Evolutionary conservation across 345 rosid genomes (phyloP).

Genomic region (Hibiscus trionum): DNA sequence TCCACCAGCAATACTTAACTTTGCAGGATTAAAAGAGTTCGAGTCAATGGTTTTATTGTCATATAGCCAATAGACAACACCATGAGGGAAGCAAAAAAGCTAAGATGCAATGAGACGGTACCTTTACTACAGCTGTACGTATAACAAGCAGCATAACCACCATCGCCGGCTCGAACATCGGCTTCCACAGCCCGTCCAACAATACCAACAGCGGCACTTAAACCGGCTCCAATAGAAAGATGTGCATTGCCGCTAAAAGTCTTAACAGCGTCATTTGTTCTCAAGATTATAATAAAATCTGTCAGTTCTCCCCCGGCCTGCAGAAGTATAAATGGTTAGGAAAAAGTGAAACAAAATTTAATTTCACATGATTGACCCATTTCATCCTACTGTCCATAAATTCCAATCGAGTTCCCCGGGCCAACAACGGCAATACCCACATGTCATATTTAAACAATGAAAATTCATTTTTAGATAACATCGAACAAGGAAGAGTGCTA

Average conservation of each 20-base stretch:
- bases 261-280: slow-evolving; percentile 73
- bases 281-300: slow-evolving; percentile 76
- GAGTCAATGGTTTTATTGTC: neutral
- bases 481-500: too few species aligned
- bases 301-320: slow-evolving; percentile 98
- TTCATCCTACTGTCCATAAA: neutral
- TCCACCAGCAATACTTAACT: neutral
- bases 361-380: neutral
- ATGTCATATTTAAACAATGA: neutral
- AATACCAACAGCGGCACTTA: slow-evolving; percentile 81
- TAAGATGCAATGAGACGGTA: slow-evolving; percentile 16
- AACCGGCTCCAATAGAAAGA: slow-evolving; percentile 79
- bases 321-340: slow-evolving; percentile 10
- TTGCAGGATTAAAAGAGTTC: neutral
- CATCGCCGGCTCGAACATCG: slow-evolving; percentile 81
- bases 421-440: neutral
- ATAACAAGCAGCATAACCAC: slow-evolving; percentile 93
- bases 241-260: slow-evolving; percentile 84
- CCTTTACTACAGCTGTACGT: slow-evolving; percentile 99
- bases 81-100: too few species aligned
- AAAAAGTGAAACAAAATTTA: neutral
- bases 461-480: neutral
- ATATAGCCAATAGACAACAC: neutral
- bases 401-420: neutral
- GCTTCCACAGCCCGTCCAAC: slow-evolving; percentile 86